Evolutionary conservation across 306 rosid species (phyloP), one percentile per base, ranked within the genome.

Genomic region (Boehmeria nivea): DNA sequence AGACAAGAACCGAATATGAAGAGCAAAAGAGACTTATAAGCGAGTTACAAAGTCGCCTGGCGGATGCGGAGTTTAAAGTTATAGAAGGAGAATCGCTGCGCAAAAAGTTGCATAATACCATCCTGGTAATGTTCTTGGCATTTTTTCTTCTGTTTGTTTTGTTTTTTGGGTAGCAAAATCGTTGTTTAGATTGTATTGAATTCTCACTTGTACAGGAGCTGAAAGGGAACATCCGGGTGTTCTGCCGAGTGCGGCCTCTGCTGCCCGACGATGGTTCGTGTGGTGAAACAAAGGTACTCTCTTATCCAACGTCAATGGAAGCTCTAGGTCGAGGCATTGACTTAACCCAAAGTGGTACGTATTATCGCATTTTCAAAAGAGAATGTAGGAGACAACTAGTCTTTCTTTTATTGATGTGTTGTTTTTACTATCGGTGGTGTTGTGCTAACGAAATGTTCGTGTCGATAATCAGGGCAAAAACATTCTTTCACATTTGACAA

Each of bases 221-320:
- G 14, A 91, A 91, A 81, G 99, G 99, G 69, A 91, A 91, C 70
- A 91, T 91, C 62, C 96, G 99, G 0, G 96, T 91, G 53, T 91
- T 91, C 82, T 91, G 99, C 76, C 73, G 99, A 87, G 99, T 91
- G 53, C 75, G 99, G 4, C 96, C 99, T 34, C 60, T 85, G 64
- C 74, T 91, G 68, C 80, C 95, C 3, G 96, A 91, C 49, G 95
- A 91, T n/a, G 77, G 51, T 70, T 66, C 67, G 55, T 65, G 47
- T 51, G 12, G 79, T 7, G 96, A 91, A 43, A 79, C 79, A 25
- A 91, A 82, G 69, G 24, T 79, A 53, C 36, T 91, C 63, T 77
- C 95, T 55, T 91, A 76, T 69, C 99, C 99, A 23, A 72, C 95
- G 23, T 81, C 99, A 2, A 80, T 85, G 81, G 99, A 91, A 64